Conservation (phyloP, 2,329 filamentous ascomycete species). For the Scedosporium minutisporum region DNA sequence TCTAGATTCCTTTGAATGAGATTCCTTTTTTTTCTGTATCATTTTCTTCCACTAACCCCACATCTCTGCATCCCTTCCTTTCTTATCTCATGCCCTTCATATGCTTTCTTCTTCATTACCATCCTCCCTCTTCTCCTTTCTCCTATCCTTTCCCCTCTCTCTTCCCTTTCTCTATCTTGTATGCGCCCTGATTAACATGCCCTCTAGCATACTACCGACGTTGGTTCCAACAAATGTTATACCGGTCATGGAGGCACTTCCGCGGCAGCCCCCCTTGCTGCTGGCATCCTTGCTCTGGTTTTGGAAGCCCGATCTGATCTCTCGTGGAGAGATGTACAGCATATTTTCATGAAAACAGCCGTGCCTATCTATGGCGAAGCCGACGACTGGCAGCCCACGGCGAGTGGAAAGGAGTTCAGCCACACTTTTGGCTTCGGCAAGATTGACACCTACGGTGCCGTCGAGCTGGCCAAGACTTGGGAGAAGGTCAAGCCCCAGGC, state of each 20-base stretch:
- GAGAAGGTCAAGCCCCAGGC: conserved; percentile 86
- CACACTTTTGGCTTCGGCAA: conserved; percentile 96
- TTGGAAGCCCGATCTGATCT: conserved; percentile 78
- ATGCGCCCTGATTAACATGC: neutral
- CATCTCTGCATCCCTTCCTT: too few relatives aligned
- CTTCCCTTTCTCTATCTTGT: neutral
- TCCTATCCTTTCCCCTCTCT: neutral
- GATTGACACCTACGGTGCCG: conserved; percentile 75
- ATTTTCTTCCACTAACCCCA: too few relatives aligned
- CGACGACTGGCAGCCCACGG: conserved; percentile 66
- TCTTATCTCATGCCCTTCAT: too few relatives aligned
- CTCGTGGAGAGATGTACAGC: conserved; percentile 90
- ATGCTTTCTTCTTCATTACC: too few relatives aligned
- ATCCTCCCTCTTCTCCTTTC: too few relatives aligned
- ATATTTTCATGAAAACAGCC: conserved; percentile 76
- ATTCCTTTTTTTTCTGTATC: too few relatives aligned
- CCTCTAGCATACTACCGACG: conserved; percentile 79
- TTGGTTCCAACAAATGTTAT: conserved; percentile 73
- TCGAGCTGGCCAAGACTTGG: conserved; percentile 80
- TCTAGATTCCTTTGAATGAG: too few relatives aligned
- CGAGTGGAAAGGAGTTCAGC: conserved; percentile 77
- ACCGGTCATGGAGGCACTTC: conserved; percentile 86
- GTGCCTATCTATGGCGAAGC: conserved; percentile 64
- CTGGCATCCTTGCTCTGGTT: conserved; percentile 83
- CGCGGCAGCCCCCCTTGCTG: conserved; percentile 84